Base-by-base conservation (phyloP, 176 grass and related monocot species). In the Oryza nivara region DNA sequence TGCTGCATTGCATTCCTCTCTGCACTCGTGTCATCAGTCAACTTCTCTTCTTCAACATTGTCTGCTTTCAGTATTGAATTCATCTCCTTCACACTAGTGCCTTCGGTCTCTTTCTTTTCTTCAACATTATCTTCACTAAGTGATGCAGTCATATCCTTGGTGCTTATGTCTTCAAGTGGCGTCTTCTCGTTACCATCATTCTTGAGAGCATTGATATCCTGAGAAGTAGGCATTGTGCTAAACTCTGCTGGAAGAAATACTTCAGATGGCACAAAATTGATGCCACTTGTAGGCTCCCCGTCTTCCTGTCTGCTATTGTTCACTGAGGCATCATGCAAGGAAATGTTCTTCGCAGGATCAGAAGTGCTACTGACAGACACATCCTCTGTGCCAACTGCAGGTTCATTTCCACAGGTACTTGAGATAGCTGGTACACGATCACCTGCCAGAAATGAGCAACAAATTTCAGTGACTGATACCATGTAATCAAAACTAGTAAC, bases 361-460 rank as follows among this genome's bases (percentile, higher is more conserved):
- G 67, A 20, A 47, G 45, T 67, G 26, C 1, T 73, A 15, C 60
- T 38, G 43, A 34, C 48, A 67, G 64, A n/a, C 15, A 76, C 23
- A 51, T 68, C 45, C 82, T 87, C 81, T 28, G 67, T 44, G 8
- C 72, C 68, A 76, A 79, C 70, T 41, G 43, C 63, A 67, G 9
- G 23, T 60, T 3, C 9, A 51, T 72, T 80, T 78, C 81, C 74
- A 52, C 40, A 30, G 30, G 47, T 46, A 80, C 68, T 76, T 78
- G 66, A 68, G 36, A 67, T 16, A 34, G 78, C 44, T 56, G 73
- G 23, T 26, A 86, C 81, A 65, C 0, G 0, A 47, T 43, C 49
- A 87, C 65, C 89, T 90, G 40, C 79, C 47, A 80, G n/a, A 80
- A 80, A 90, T 75, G n/a, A 32, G 68, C 25, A 79, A 74, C 0